A percentile compares a stretch with the other conserved stretches of the same genome.
Conservation (phyloP, 176 grass and related monocot species). For the Cenchrus fungigraminus region DNA sequence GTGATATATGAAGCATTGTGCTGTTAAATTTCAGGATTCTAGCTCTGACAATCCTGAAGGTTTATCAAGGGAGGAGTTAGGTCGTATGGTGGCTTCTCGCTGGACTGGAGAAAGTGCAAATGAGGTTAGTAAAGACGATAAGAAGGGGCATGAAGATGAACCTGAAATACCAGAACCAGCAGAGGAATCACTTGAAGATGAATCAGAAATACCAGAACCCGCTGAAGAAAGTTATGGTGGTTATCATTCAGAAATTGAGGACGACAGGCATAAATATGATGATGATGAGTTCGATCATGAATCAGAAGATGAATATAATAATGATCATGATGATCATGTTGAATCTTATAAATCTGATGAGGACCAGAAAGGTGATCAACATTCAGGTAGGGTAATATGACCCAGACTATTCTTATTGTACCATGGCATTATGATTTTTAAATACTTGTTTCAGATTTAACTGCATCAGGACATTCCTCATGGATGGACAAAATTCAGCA, state of each 20-base stretch:
- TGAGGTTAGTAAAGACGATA: conserved; percentile 51
- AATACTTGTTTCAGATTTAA: conserved; percentile 50
- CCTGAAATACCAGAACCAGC: conserved; percentile 50
- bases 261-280: conserved; percentile 71
- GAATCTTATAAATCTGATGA: conserved; percentile 69
- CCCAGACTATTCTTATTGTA: conserved; percentile 1
- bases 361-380: conserved; percentile 58
- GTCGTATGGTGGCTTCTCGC: conserved; percentile 88
- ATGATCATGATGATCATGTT: conserved; percentile 58
- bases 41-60: conserved; percentile 58
- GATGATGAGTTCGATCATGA: conserved; percentile 63
- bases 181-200: conserved; percentile 63
- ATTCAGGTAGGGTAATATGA: conserved; percentile 62
- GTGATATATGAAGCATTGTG: conserved; percentile 13
- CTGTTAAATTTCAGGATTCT: conserved; percentile 59
- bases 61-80: conserved; percentile 91
- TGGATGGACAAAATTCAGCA: conserved; percentile 94
- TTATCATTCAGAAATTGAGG: conserved; percentile 75
- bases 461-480: conserved; percentile 53
- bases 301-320: conserved; percentile 65
- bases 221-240: conserved; percentile 63
- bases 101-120: conserved; percentile 81
- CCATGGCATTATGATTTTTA: conserved; percentile 19
- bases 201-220: conserved; percentile 55
- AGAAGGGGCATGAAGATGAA: conserved; percentile 50